These are phyloP conservation scores for Schizonepeta tenuifolia DNA, from an alignment of 257 asterid genomes.

Conservation along the genomic window DNA sequence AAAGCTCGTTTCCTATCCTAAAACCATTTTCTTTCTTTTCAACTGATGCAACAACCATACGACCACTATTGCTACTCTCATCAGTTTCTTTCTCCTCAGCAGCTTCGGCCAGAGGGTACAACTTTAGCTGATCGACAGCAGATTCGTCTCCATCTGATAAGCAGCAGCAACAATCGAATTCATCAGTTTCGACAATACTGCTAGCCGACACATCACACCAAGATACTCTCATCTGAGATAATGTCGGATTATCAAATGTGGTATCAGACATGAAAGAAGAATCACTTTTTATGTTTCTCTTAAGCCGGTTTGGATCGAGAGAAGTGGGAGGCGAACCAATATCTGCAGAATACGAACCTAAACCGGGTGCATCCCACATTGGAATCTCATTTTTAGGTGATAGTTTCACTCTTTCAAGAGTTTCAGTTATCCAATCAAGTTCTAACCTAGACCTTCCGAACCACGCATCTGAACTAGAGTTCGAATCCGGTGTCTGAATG, in stretches of 20 bases:
- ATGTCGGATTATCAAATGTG: constrained; percentile 46
- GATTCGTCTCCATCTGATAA: constrained; percentile 51
- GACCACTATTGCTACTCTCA: constrained; percentile 21
- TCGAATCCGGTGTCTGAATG: constrained; percentile 71
- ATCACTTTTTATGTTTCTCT: constrained; percentile 34
- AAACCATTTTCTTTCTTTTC: constrained; percentile 31
- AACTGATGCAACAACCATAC: background rate
- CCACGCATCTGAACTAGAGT: too few relatives aligned
- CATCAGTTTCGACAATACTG: constrained; percentile 46
- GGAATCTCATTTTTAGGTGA: constrained; percentile 39
- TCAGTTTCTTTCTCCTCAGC: constrained; percentile 18
- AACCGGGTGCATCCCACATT: constrained; percentile 43
- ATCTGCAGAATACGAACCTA: constrained; percentile 30
- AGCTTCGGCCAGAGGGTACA: too few relatives aligned
- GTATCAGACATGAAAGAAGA: constrained; percentile 65
- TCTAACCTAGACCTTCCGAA: constrained; percentile 32
- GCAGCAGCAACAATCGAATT: constrained; percentile 67
- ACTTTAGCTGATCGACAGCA: too few relatives aligned
- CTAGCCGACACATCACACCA: constrained; percentile 67
- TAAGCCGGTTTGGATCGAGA: constrained; percentile 13
- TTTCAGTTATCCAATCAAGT: constrained; percentile 37
- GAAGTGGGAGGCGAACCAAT: constrained; percentile 30
- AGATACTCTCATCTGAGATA: constrained; percentile 70
- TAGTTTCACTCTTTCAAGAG: constrained; percentile 36
- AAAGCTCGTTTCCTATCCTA: constrained; percentile 30